A percentile compares a stretch with the other conserved stretches of the same genome.
Conservation (phyloP, 192 early-diverging fungal genomes). For the Borealophlyctis nickersoniae region DNA sequence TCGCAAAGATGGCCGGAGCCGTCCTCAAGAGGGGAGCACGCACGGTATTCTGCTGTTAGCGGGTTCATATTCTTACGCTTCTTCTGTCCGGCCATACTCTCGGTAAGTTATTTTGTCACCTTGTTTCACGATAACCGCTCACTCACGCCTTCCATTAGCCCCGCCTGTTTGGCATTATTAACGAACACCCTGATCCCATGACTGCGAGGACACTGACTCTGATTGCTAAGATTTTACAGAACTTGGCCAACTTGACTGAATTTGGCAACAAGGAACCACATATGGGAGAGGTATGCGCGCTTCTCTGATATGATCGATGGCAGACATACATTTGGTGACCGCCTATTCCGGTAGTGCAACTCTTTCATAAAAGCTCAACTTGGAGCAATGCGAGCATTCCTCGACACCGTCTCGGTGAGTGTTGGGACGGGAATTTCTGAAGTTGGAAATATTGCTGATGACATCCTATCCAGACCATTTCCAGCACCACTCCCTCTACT, state of each 20-base stretch:
- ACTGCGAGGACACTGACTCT: conserved; percentile 49
- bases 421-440: too few relatives aligned
- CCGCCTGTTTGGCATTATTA: conserved; percentile 44
- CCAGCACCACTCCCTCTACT: too few relatives aligned
- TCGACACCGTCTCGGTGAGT: conserved; percentile 27
- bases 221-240: conserved; percentile 59
- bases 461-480: too few relatives aligned
- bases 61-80: conserved; percentile 60
- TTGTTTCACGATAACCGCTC: too few relatives aligned
- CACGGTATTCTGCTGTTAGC: conserved; percentile 43
- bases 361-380: conserved; percentile 46
- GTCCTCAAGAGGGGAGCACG: too few relatives aligned
- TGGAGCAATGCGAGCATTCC: conserved; percentile 45
- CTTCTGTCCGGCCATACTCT: conserved; percentile 57
- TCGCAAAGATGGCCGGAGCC: too few relatives aligned
- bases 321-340: background rate
- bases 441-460: too few relatives aligned
- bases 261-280: conserved; percentile 58
- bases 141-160: too few relatives aligned
- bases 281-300: conserved; percentile 36
- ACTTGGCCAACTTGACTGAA: conserved; percentile 54
- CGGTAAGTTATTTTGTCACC: too few relatives aligned
- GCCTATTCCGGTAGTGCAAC: conserved; percentile 36
- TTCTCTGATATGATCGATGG: conserved; percentile 8
- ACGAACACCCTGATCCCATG: conserved; percentile 36